Conservation (phyloP, 768 basidiomycete genomes). For the Piloderma croceum region DNA sequence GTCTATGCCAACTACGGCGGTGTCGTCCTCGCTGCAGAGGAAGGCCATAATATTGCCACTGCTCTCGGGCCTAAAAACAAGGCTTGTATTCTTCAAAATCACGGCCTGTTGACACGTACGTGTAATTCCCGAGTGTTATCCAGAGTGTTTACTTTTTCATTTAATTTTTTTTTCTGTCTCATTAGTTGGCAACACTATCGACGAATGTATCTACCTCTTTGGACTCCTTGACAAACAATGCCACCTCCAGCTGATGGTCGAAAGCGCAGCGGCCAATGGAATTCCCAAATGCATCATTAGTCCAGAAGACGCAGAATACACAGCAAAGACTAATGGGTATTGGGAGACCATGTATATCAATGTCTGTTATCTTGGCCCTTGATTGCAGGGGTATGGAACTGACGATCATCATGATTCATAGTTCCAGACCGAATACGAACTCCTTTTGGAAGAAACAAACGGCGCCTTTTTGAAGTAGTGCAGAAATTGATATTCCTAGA, state of each 20-base stretch:
- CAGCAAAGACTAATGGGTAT: conserved; percentile 17
- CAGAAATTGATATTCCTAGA: no score
- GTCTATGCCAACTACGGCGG: conserved; percentile 44
- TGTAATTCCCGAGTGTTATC: not conserved
- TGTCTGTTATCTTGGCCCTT: conserved; percentile 7
- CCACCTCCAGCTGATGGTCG: conserved; percentile 41
- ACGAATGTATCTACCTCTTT: conserved; percentile 39
- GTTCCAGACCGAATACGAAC: conserved; percentile 25
- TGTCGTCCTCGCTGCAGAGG: conserved; percentile 40
- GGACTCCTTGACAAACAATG: conserved; percentile 40
- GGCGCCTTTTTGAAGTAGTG: conserved; percentile 23
- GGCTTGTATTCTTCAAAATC: conserved; percentile 40
- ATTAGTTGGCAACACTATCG: conserved; percentile 35
- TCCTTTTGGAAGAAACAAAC: conserved; percentile 23
- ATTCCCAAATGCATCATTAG: conserved; percentile 19
- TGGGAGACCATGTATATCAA: conserved; percentile 14
- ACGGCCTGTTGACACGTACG: conserved; percentile 28
- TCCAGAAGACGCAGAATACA: conserved; percentile 22
- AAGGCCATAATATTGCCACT: conserved; percentile 40
- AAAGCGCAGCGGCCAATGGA: conserved; percentile 31
- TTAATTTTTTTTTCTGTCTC: conserved; percentile 3
- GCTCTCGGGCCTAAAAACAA: conserved; percentile 34
- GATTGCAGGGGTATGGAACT: not conserved
- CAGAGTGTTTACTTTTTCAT: conserved; percentile 2
- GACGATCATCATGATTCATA: conserved; percentile 3